Base-by-base conservation (phyloP, 495 filamentous ascomycete species). In the Aspergillus hancockii region DNA sequence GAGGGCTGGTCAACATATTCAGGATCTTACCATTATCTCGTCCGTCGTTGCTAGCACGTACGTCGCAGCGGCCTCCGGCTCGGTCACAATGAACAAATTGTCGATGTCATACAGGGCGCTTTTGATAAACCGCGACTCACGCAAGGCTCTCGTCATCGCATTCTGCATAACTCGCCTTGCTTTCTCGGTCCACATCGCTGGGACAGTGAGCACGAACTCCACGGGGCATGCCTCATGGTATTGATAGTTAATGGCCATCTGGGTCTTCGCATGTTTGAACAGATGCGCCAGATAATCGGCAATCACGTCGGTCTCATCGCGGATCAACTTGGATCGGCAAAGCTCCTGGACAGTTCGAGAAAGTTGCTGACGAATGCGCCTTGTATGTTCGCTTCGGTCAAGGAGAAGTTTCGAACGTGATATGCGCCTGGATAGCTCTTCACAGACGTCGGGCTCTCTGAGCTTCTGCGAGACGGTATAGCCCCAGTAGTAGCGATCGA, bases 31-130 rank as follows among this genome's bases (percentile, higher is more conserved):
- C 23, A 54, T 25, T 16, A 54, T 43, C 21, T 40, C 19, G 12
- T 54, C 25, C n/a, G 52, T 41, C 19, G 21, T n/a, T 8, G 52
- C 52, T 32, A 54, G 23, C 34, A 54, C 36, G 36, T 54, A 54
- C 1, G 32, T 23, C 6, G 32, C 21, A 22, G 32, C 52, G 21
- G 52, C 52, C 40, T 54, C 52, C 9, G 52, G 52, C 52, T 54
- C 52, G 23, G 36, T 36, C 9, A 54, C 36, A 18, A 54, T 36
- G 34, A 54, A 54, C 19, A 54, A n/a, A 8, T 40, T 43, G 10
- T 54, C 52, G 16, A 54, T 30, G 28, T 54, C 52, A 16, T 54
- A 40, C 18, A n/a, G 28, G n/a, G 23, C 13, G 5, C 34, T 25
- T 10, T 18, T 54, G 6, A 54, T 40, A 18, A 54, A 54, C 6